phyloP scores from a whole-genome alignment of 169 alveolate genomes.

The Plasmodium blacklocki region DNA sequence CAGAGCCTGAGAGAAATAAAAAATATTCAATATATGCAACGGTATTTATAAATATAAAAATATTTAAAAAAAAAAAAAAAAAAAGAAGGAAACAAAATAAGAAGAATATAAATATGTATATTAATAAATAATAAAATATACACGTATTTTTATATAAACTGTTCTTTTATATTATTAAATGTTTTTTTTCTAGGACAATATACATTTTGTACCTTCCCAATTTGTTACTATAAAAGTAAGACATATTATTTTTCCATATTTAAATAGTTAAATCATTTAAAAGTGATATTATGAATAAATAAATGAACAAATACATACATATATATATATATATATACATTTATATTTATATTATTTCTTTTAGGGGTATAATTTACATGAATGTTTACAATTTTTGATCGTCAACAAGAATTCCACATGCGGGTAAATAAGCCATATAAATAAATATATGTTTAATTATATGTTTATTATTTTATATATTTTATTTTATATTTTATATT shows the following conservation, averaged over 20 bases:
- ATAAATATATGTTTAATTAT: background rate
- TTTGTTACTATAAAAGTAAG: slow-evolving; percentile 38
- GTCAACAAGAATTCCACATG: slow-evolving; percentile 38
- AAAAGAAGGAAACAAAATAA: slow-evolving; percentile 2
- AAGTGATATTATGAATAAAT: background rate
- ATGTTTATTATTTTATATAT: background rate
- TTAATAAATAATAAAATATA: background rate
- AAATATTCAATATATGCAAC: slow-evolving; percentile 30
- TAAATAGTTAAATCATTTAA: background rate
- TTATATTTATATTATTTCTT: slow-evolving; percentile 6
- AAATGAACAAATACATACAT: background rate
- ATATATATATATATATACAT: slow-evolving; percentile 1
- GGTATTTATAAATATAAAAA: slow-evolving; percentile 4
- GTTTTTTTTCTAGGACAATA: slow-evolving; percentile 16
- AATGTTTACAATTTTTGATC: slow-evolving; percentile 31
- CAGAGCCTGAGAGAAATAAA: slow-evolving; percentile 55
- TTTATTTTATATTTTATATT: background rate
- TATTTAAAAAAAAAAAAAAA: background rate
- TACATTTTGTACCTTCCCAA: slow-evolving; percentile 20
- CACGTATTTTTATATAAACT: no score
- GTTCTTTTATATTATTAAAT: background rate
- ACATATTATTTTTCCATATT: background rate
- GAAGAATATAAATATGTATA: background rate
- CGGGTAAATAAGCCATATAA: slow-evolving; percentile 16
- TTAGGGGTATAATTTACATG: slow-evolving; percentile 48